Conservation (phyloP, 2,329 filamentous ascomycete species). For the Aureobasidium sp. region DNA sequence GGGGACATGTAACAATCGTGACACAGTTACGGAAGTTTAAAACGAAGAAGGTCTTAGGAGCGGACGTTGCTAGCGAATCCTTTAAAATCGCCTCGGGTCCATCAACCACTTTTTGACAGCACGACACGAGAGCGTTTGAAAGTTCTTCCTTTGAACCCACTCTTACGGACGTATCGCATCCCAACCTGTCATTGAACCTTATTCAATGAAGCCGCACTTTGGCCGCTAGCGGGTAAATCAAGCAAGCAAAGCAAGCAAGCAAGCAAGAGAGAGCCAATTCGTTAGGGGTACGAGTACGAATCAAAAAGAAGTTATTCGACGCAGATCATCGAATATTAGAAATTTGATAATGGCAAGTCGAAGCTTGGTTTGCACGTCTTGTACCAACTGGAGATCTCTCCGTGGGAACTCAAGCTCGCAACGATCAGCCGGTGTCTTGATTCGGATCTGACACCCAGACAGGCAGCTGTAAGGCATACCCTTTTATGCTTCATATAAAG, state of each 20-base stretch:
- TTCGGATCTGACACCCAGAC: neutral
- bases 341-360: neutral
- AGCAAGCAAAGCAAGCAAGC: no score
- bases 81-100: neutral
- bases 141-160: neutral
- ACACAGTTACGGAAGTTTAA: conserved; percentile 7
- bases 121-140: neutral
- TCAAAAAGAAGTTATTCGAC: neutral
- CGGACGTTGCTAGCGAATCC: neutral
- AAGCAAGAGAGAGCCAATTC: neutral
- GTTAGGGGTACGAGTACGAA: neutral
- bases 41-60: conserved; percentile 7
- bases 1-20: conserved; percentile 7
- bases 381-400: neutral
- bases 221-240: neutral
- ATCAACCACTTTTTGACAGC: conserved; percentile 1
- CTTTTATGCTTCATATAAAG: conserved; percentile 2
- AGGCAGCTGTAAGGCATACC: neutral
- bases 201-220: neutral
- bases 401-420: neutral
- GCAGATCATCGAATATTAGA: neutral
- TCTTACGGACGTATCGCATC: conserved; percentile 8
- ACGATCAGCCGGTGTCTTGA: neutral
- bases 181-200: conserved; percentile 5
- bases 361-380: neutral